Conservation (phyloP, 2,329 filamentous ascomycete genomes). For the Botryosphaeria dothidea region DNA sequence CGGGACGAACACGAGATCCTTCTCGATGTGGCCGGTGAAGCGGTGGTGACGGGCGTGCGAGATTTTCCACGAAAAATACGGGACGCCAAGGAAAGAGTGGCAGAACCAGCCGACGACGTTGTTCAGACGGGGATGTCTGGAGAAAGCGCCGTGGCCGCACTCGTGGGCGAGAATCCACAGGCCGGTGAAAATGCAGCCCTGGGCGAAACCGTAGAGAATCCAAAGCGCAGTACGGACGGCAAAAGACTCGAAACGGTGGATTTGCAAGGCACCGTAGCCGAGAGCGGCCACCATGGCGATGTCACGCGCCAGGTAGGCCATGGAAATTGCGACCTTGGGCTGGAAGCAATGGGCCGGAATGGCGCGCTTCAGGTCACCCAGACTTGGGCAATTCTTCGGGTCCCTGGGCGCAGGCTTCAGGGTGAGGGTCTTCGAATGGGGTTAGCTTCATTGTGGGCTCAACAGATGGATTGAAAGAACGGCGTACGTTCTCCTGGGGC, state of each 20-base stretch:
- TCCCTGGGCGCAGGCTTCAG: conserved; percentile 5
- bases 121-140: conserved; percentile 58
- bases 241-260: conserved; percentile 51
- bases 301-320: conserved; percentile 58
- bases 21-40: conserved; percentile 67
- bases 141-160: conserved; percentile 70
- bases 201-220: conserved; percentile 62
- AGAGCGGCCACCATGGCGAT: conserved; percentile 51
- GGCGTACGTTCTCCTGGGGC: neutral
- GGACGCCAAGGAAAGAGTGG: conserved; percentile 67
- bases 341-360: conserved; percentile 65
- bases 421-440: neutral
- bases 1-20: conserved; percentile 53
- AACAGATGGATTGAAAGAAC: neutral
- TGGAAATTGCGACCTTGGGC: conserved; percentile 47
- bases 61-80: conserved; percentile 74
- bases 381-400: conserved; percentile 7
- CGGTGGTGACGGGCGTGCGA: conserved; percentile 70
- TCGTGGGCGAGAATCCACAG: conserved; percentile 73
- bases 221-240: conserved; percentile 52
- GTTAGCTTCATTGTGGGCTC: neutral
- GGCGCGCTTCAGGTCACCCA: conserved; percentile 40
- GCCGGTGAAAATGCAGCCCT: conserved; percentile 67
- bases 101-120: conserved; percentile 63
- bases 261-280: conserved; percentile 54